phyloP scores from a whole-genome alignment of 2,329 filamentous ascomycete genomes.

The Aspergillus oerlinghausenensis region DNA sequence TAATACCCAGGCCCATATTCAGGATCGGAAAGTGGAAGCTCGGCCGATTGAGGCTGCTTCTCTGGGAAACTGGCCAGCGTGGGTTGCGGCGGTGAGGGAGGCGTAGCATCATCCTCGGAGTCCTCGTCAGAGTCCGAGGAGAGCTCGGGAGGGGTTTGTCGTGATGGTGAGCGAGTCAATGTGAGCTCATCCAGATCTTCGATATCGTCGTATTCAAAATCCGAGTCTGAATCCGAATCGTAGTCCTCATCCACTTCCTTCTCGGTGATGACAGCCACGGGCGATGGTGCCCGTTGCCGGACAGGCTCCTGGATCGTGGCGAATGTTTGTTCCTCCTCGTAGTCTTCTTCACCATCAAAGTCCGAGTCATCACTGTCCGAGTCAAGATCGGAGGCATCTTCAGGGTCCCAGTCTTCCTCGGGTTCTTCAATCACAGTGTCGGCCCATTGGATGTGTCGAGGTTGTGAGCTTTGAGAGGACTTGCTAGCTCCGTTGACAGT shows the following conservation, averaged over 20 bases:
- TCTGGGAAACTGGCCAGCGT: constrained; percentile 57
- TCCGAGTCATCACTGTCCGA: constrained; percentile 53
- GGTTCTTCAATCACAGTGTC: constrained; percentile 70
- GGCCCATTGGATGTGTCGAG: constrained; percentile 80
- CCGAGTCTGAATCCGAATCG: constrained; percentile 50
- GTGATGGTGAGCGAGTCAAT: constrained; percentile 65
- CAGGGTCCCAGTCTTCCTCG: constrained; percentile 65
- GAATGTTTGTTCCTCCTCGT: constrained; percentile 19
- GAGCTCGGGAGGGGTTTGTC: constrained; percentile 65
- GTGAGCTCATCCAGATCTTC: constrained; percentile 60
- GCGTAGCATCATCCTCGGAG: constrained; percentile 68
- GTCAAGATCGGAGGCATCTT: constrained; percentile 58
- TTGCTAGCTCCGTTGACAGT: constrained; percentile 73
- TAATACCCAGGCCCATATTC: constrained; percentile 49
- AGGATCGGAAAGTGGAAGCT: constrained; percentile 32
- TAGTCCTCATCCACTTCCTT: constrained; percentile 28
- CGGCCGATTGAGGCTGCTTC: constrained; percentile 48
- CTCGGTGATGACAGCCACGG: constrained; percentile 27
- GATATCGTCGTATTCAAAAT: constrained; percentile 53
- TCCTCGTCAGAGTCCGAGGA: constrained; percentile 61
- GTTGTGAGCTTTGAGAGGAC: constrained; percentile 48
- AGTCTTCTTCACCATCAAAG: constrained; percentile 32
- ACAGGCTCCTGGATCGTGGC: constrained; percentile 35
- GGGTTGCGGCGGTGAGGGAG: constrained; percentile 60
- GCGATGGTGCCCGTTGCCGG: constrained; percentile 28